phyloP scores from a whole-genome alignment of 1,284 basidiomycete species.

The Clitocybe nebularis region DNA sequence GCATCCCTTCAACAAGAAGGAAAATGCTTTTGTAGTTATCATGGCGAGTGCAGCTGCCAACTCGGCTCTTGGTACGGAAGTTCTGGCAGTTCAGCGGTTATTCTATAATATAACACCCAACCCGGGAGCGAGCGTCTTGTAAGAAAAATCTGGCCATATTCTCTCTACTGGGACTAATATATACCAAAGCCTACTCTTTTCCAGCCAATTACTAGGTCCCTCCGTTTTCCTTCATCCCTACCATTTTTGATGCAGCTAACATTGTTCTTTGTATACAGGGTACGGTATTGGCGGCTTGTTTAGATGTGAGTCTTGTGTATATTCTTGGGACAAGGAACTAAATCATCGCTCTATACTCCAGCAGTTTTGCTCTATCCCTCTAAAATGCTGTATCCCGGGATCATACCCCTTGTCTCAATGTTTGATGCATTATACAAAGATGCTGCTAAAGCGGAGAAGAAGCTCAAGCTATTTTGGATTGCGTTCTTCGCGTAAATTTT shows the following conservation, averaged over 20 bases:
- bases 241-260: no score
- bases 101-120: slow-evolving; percentile 56
- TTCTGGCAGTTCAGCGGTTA: slow-evolving; percentile 59
- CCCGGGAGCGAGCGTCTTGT: slow-evolving; percentile 49
- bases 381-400: slow-evolving; percentile 54
- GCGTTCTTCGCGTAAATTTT: slow-evolving; percentile 35
- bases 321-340: background rate
- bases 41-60: slow-evolving; percentile 65
- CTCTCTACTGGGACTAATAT: slow-evolving; percentile 10
- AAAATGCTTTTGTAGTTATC: slow-evolving; percentile 63
- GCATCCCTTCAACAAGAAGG: slow-evolving; percentile 42
- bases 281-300: slow-evolving; percentile 57
- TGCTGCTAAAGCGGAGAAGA: slow-evolving; percentile 38
- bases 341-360: no score
- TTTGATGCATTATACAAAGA: slow-evolving; percentile 55
- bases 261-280: slow-evolving; percentile 15
- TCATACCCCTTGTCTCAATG: slow-evolving; percentile 54
- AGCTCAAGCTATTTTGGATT: slow-evolving; percentile 46
- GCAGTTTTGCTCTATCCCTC: slow-evolving; percentile 49
- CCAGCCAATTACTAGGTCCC: slow-evolving; percentile 51
- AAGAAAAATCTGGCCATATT: slow-evolving; percentile 6
- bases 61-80: slow-evolving; percentile 61
- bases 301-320: slow-evolving; percentile 33
- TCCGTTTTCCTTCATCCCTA: background rate
- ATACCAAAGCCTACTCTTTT: slow-evolving; percentile 37